Evolutionary conservation across 345 rosid species (phyloP), one percentile per base, ranked within the genome.

Genomic region (Camelina laxa): DNA sequence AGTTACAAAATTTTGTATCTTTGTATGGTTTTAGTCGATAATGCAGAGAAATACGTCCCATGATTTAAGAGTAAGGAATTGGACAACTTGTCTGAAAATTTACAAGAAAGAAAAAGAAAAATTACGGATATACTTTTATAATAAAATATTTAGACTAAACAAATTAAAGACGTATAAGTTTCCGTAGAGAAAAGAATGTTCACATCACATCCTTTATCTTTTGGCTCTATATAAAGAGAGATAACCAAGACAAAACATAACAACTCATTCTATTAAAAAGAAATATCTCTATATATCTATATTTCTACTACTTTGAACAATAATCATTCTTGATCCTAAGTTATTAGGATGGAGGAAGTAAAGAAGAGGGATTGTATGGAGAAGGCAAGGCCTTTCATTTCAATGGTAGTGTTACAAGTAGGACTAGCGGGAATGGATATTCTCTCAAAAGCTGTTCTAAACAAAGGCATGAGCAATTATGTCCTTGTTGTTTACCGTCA

Each of bases 361-460:
- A 67, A 41, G 69, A 82, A 59, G 39, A 69, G 64, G 21, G 73
- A 22, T 11, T 27, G 70, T 57, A 74, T 84, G 14, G 79, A 59
- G 22, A 87, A 74, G 70, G 48, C 78, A 56, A 91, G 88, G 73
- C 91, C 98, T 4, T 91, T 82, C 79, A 45, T 88, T 8, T 88
- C 82, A 27, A 84, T 89, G 17, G 73, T 87, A 35, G 84, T 91
- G 78, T n/a, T 91, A 83, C 98, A 94, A 85, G 80, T 87, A 3
- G 98, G 98, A 4, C 58, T 91, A 9, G 91, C 96, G 2, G 97
- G 97, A 15, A 90, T 94, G 97, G 98, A 91, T 45, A 74, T 90
- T 70, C 81, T 90, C 16, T 76, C 91, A 12, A 94, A 94, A 65
- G 91, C 91, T 60, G 98, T 91, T 7, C 69, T 91, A 13, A 88